Conservation (phyloP, 73 alveolate genomes). For the Paramecium biaurelia region DNA sequence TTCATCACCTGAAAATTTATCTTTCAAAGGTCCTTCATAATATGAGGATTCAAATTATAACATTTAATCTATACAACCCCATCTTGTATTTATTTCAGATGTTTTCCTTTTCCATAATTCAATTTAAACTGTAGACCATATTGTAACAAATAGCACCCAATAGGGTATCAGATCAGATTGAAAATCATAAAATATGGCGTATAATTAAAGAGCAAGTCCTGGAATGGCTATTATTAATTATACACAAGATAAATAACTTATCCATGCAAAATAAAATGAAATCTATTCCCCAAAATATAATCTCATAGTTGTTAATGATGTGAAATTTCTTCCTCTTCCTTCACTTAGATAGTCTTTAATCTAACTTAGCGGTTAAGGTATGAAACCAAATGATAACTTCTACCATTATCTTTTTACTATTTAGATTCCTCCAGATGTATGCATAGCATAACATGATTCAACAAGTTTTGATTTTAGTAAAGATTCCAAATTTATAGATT, state of each 20-base stretch:
- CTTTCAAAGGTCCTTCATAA: slow-evolving; percentile 11
- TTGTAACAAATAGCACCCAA: slow-evolving; percentile 30
- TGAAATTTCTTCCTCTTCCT: slow-evolving; percentile 48
- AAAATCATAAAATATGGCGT: not conserved
- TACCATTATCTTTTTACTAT: slow-evolving; percentile 41
- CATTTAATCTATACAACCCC: slow-evolving; percentile 63
- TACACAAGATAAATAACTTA: slow-evolving; percentile 47
- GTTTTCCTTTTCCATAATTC: slow-evolving; percentile 67
- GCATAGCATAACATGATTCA: slow-evolving; percentile 48
- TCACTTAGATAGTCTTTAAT: slow-evolving; percentile 50
- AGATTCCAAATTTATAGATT: slow-evolving; percentile 3
- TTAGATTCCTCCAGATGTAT: slow-evolving; percentile 59
- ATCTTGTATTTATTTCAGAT: slow-evolving; percentile 61
- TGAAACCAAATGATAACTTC: slow-evolving; percentile 3
- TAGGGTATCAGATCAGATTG: not conserved
- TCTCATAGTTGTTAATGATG: slow-evolving; percentile 46
- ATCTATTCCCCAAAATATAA: slow-evolving; percentile 61
- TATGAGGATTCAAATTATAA: not conserved
- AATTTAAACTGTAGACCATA: slow-evolving; percentile 51
- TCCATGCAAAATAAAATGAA: slow-evolving; percentile 63
- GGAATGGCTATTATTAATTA: slow-evolving; percentile 55
- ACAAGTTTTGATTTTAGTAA: slow-evolving; percentile 14
- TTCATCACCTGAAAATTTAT: slow-evolving; percentile 60
- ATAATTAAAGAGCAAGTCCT: slow-evolving; percentile 41
- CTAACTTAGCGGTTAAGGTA: slow-evolving; percentile 58